A percentile compares a stretch with the other conserved stretches of the same genome.
Evolutionary conservation across 805 yeast species (phyloP).

Genomic region (Saccharomycopsis fermentans): DNA sequence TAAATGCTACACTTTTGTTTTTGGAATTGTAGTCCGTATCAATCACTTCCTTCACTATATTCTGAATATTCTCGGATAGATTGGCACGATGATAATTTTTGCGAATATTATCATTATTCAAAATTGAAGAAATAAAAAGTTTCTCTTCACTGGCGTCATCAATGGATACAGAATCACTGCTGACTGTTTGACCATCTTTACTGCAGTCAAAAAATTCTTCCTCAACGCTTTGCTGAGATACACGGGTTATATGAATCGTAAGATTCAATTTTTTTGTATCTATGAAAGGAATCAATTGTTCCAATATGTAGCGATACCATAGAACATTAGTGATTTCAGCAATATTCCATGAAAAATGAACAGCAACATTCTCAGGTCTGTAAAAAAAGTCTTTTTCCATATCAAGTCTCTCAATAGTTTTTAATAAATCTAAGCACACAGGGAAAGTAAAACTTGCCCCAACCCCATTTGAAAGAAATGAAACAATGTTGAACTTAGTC

Average conservation of each 20-base stretch:
- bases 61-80: background rate
- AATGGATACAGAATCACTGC: background rate
- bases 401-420: conserved; percentile 21
- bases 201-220: background rate
- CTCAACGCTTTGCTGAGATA: background rate
- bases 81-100: background rate
- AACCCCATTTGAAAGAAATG: conserved; percentile 34
- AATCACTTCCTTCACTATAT: conserved; percentile 10
- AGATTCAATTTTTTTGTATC: conserved; percentile 21
- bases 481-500: conserved; percentile 31
- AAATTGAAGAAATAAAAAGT: background rate
- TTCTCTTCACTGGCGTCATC: background rate
- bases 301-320: conserved; percentile 32
- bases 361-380: conserved; percentile 25
- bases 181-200: background rate
- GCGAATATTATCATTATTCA: background rate
- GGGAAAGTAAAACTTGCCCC: conserved; percentile 41
- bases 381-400: conserved; percentile 25
- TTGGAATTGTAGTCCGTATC: conserved; percentile 17
- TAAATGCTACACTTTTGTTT: conserved; percentile 28
- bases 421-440: conserved; percentile 32
- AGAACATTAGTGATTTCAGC: conserved; percentile 22
- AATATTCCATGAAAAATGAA: conserved; percentile 30
- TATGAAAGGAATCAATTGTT: conserved; percentile 21
- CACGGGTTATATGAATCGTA: conserved; percentile 25